Base-by-base conservation (phyloP, 345 rosid genomes). In the Rhodomyrtus tomentosa region DNA sequence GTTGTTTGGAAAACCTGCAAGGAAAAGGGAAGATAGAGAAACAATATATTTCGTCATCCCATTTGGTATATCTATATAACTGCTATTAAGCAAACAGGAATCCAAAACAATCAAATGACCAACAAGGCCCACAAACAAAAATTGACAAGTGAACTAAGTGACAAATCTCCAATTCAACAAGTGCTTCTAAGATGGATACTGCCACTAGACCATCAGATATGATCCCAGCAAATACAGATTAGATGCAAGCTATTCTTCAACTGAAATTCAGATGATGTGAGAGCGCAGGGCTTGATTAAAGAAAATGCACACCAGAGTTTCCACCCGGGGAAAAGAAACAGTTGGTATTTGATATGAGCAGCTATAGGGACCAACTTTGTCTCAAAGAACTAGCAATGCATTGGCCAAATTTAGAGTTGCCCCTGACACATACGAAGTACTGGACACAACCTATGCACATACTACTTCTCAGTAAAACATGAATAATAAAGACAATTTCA, bases 1-100 rank as follows among this genome's bases (percentile, higher is more conserved):
- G 96, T 95, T 85, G 99, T 97, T 95, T 97, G 98, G 87, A 95
- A 97, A 87, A 97, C 99, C 99, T 97, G 87, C 84, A 87, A 83
- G 49, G 49, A 42, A 83, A 81, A 3, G 42, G 53, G 80, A 50
- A 81, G 59, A 49, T 2, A 40, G 24, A 83, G 50, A 83, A 59
- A n/a, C 50, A 14, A 42, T 49, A 18, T 49, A 51, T 81, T 50
- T 3, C 2, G 25, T 51, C 42, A 51, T 51, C 25, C 83, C 14
- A 51, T 32, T 29, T 29, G 55, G 45, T 25, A 51, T 32, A 81
- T 45, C 83, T 29, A 21, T 51, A 50, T 9, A 18, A 51, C 79
- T 18, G 45, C 79, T 68, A 68, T 18, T 36, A 2, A 68, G 79
- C 45, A 68, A 68, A 32, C 45, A 68, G 36, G 45, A 36, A 68